Conservation (phyloP, 2,329 filamentous ascomycete genomes). For the Ophiocordyceps polyrhachis-furcata region DNA sequence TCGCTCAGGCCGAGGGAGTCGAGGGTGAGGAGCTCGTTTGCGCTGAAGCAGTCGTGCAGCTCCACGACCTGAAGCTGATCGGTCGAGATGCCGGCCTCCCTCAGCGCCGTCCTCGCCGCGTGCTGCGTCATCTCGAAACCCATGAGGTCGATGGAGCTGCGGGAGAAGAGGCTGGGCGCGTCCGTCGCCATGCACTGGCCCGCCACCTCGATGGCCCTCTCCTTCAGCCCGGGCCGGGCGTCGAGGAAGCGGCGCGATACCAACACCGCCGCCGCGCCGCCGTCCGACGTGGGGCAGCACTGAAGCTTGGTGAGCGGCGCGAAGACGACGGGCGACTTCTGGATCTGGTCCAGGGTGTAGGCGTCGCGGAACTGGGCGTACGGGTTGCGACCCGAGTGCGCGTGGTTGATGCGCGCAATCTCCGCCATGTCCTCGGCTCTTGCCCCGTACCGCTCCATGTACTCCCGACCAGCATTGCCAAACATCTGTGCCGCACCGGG, state of each 20-base stretch:
- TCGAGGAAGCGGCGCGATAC: conserved; percentile 82
- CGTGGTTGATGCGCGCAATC: conserved; percentile 83
- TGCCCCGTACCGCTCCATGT: conserved; percentile 91
- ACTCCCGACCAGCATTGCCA: conserved; percentile 82
- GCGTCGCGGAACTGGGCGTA: conserved; percentile 96
- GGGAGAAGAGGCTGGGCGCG: conserved; percentile 57
- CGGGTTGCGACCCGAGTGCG: conserved; percentile 78
- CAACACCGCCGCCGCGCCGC: conserved; percentile 71
- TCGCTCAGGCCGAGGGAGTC: conserved; percentile 68
- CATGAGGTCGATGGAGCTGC: conserved; percentile 69
- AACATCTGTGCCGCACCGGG: conserved; percentile 87
- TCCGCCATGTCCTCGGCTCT: conserved; percentile 77
- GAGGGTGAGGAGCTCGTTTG: conserved; percentile 83
- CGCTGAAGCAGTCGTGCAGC: conserved; percentile 90
- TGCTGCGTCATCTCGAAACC: conserved; percentile 69
- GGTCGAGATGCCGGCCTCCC: conserved; percentile 51
- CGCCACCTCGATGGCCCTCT: conserved; percentile 73
- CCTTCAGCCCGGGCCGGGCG: conserved; percentile 60
- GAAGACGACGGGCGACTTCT: conserved; percentile 59
- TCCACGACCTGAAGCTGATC: conserved; percentile 69
- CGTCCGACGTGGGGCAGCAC: conserved; percentile 92
- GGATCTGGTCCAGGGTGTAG: conserved; percentile 71
- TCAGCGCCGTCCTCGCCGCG: conserved; percentile 51
- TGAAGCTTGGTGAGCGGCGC: conserved; percentile 91
- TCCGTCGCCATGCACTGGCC: conserved; percentile 83